phyloP scores from a whole-genome alignment of 306 rosid species.

The Lathyrus sativus region DNA sequence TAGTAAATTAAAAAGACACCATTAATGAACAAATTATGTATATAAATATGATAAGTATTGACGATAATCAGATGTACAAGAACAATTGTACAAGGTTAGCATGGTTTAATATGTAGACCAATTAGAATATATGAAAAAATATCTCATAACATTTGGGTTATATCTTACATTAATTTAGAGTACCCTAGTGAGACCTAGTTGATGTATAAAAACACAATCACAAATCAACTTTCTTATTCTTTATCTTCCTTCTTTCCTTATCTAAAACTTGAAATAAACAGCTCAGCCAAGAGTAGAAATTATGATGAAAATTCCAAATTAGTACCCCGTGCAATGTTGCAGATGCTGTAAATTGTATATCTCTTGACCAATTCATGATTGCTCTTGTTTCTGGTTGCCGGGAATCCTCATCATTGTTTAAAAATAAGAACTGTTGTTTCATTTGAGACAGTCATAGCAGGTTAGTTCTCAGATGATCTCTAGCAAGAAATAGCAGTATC shows the following conservation, averaged over 20 bases:
- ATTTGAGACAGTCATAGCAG: conserved; percentile 36
- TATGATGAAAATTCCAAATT: conserved; percentile 28
- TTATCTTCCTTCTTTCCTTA: too few species aligned
- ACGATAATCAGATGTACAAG: too few species aligned
- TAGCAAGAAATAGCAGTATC: conserved; percentile 18
- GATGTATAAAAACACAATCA: too few species aligned
- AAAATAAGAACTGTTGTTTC: conserved; percentile 59
- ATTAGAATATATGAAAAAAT: too few species aligned
- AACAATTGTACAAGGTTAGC: too few species aligned
- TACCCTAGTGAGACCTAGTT: too few species aligned
- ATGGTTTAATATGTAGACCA: too few species aligned
- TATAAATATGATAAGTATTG: conserved; percentile 17
- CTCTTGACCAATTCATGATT: conserved; percentile 82
- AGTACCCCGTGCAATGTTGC: conserved; percentile 98
- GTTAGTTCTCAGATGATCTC: conserved; percentile 26
- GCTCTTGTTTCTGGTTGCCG: conserved; percentile 96
- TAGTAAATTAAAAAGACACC: conserved; percentile 13
- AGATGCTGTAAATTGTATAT: conserved; percentile 83
- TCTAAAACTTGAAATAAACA: conserved; percentile 34
- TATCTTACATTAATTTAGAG: too few species aligned
- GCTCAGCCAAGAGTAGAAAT: conserved; percentile 12
- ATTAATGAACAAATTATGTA: conserved; percentile 30
- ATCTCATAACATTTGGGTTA: too few species aligned
- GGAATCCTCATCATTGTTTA: conserved; percentile 57
- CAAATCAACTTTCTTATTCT: too few species aligned